Conservation (phyloP, 2,329 filamentous ascomycete genomes). For the Aspergillus ochraceoroseus region DNA sequence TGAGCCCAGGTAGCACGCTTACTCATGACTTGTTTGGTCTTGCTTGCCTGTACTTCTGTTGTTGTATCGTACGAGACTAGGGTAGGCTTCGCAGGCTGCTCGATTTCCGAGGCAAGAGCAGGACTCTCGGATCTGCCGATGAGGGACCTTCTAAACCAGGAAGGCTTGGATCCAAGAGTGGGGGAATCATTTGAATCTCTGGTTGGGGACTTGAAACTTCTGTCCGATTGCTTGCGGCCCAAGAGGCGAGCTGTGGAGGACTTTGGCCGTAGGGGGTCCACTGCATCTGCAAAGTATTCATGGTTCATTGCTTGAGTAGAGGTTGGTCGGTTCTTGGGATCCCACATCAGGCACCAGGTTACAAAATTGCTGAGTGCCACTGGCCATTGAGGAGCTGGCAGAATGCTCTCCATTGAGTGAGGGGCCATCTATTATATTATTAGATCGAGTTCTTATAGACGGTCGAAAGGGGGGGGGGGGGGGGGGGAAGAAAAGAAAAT, state of each 20-base stretch:
- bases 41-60: conserved; percentile 45
- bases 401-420: conserved; percentile 89
- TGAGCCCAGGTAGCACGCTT: conserved; percentile 96
- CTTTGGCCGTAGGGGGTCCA: conserved; percentile 88
- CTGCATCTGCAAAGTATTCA: conserved; percentile 88
- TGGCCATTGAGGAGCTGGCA: conserved; percentile 89
- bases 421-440: conserved; percentile 71
- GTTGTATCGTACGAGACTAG: conserved; percentile 41
- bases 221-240: conserved; percentile 83
- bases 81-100: conserved; percentile 38
- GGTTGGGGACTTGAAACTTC: conserved; percentile 57
- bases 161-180: conserved; percentile 71
- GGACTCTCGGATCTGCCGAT: conserved; percentile 71
- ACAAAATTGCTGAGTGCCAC: conserved; percentile 83
- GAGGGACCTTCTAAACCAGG: conserved; percentile 94
- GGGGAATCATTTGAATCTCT: conserved; percentile 60
- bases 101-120: conserved; percentile 51
- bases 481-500: too few species aligned
- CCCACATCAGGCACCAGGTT: conserved; percentile 99
- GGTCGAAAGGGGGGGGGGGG: too few species aligned
- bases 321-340: conserved; percentile 84
- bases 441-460: too few species aligned
- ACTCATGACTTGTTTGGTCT: conserved; percentile 55
- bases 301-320: conserved; percentile 91
- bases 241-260: conserved; percentile 79